phyloP scores from a whole-genome alignment of 2,329 filamentous ascomycete genomes.

The Penicillium sp. region DNA sequence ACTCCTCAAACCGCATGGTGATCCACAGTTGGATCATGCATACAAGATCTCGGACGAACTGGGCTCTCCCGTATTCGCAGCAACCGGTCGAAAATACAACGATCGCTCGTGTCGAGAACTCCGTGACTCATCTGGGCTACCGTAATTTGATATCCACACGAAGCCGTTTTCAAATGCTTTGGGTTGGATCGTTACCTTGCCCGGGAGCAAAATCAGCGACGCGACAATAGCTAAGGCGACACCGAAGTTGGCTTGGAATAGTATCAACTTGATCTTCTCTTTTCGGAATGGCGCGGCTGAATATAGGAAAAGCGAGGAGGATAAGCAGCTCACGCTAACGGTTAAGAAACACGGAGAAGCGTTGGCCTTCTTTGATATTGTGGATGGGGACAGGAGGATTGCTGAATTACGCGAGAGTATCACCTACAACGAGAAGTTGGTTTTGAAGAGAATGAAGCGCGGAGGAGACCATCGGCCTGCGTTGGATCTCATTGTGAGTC shows the following conservation, averaged over 20 bases:
- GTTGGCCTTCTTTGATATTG: conserved; percentile 19
- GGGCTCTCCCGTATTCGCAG: conserved; percentile 7
- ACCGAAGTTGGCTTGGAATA: conserved; percentile 3
- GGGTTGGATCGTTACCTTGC: conserved; percentile 38
- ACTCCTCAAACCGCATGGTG: too few relatives aligned
- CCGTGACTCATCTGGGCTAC: conserved; percentile 19
- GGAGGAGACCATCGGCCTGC: conserved; percentile 17
- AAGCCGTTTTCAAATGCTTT: conserved; percentile 4
- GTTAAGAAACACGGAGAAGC: conserved; percentile 13
- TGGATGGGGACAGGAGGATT: conserved; percentile 23
- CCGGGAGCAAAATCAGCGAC: conserved; percentile 8
- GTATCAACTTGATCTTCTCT: conserved; percentile 14
- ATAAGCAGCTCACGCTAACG: conserved; percentile 15
- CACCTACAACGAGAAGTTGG: conserved; percentile 17
- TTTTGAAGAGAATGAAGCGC: conserved; percentile 8
- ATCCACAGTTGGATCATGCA: too few relatives aligned
- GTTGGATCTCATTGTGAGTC: conserved; percentile 22
- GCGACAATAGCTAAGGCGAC: conserved; percentile 11
- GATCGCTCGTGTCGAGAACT: conserved; percentile 17
- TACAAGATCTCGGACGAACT: conserved; percentile 13
- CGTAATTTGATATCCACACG: conserved; percentile 19
- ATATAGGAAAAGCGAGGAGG: conserved; percentile 9
- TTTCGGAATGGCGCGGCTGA: conserved; percentile 15
- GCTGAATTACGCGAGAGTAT: conserved; percentile 24
- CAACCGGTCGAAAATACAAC: conserved; percentile 15